These are phyloP conservation scores for Hyparrhenia diplandra DNA, from an alignment of 176 grass and related monocot genomes.

Conservation along the genomic window DNA sequence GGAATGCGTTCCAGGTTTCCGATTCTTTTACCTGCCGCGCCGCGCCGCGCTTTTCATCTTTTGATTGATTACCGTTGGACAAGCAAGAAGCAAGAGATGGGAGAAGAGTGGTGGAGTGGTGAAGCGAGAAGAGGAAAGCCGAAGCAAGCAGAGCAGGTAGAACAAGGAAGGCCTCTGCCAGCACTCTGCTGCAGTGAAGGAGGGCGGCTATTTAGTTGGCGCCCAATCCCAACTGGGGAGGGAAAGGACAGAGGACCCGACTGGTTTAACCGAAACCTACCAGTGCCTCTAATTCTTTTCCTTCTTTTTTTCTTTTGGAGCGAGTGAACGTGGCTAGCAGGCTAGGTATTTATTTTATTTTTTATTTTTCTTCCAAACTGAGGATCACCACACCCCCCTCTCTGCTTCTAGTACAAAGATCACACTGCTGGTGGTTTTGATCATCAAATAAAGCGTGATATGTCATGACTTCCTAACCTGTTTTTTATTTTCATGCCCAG, in stretches of 20 bases:
- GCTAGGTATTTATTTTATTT: no score
- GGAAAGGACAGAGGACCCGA: not conserved
- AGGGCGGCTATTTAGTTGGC: not conserved
- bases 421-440: no score
- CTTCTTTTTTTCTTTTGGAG: not conserved
- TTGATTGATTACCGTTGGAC: not conserved
- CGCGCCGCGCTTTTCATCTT: not conserved
- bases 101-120: conserved; percentile 13
- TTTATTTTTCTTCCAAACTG: no score
- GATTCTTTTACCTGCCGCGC: conserved; percentile 17
- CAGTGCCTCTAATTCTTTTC: not conserved
- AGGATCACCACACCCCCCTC: no score
- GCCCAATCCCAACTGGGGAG: not conserved
- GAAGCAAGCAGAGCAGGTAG: conserved; percentile 39
- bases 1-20: conserved; percentile 15
- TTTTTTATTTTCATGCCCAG: no score
- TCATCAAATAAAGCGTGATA: no score
- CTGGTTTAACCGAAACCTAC: no score
- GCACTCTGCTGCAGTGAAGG: not conserved
- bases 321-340: no score
- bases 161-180: not conserved
- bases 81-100: not conserved
- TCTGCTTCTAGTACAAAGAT: no score
- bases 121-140: conserved; percentile 20
- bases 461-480: no score